phyloP scores from a whole-genome alignment of 805 yeast species.

The Metschnikowia anglica region DNA sequence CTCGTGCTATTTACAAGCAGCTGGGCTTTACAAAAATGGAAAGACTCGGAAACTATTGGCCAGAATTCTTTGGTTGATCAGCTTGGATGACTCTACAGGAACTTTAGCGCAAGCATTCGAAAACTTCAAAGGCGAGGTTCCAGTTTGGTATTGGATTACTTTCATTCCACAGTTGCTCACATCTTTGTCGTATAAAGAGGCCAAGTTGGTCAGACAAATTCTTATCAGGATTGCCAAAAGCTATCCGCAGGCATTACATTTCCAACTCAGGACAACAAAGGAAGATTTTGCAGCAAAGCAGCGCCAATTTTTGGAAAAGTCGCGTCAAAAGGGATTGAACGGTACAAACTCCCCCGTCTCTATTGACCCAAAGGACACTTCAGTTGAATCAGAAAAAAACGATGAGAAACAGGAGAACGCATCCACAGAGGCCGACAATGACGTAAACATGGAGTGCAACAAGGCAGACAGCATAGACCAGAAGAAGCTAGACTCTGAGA shows the following conservation, averaged over 20 bases:
- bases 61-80: slow-evolving; percentile 88
- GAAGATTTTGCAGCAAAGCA: slow-evolving; percentile 90
- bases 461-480: slow-evolving; percentile 6
- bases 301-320: slow-evolving; percentile 56
- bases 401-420: background rate
- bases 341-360: slow-evolving; percentile 8
- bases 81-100: slow-evolving; percentile 83
- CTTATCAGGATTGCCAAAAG: slow-evolving; percentile 91
- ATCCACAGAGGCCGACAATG: slow-evolving; percentile 8
- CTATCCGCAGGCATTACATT: slow-evolving; percentile 96
- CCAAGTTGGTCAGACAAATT: slow-evolving; percentile 81
- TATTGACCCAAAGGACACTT: slow-evolving; percentile 16
- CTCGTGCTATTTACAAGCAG: slow-evolving; percentile 95
- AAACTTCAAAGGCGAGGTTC: slow-evolving; percentile 90
- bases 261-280: slow-evolving; percentile 90
- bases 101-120: slow-evolving; percentile 85
- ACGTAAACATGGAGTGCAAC: slow-evolving; percentile 4
- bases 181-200: slow-evolving; percentile 87
- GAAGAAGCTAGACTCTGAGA: slow-evolving; percentile 7
- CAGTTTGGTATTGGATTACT: slow-evolving; percentile 99
- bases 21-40: slow-evolving; percentile 90
- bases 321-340: slow-evolving; percentile 22
- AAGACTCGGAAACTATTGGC: slow-evolving; percentile 87
- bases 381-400: slow-evolving; percentile 3
- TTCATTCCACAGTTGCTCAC: slow-evolving; percentile 92